Evolutionary conservation across 306 rosid species (phyloP), one percentile per base, ranked within the genome.

Genomic region (Sindora glabra): DNA sequence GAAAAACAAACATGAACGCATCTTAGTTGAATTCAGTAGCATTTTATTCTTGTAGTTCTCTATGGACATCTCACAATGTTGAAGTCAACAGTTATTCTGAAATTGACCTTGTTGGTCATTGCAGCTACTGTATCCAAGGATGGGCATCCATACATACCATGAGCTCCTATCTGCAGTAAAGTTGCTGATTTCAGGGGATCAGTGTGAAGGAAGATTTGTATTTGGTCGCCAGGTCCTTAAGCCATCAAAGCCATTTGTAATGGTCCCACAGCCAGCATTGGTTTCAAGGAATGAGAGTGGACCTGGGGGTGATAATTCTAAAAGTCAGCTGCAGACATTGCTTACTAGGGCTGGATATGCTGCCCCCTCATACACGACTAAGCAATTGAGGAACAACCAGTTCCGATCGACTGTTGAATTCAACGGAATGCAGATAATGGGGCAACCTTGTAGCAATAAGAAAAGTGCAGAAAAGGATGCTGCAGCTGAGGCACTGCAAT

Each of bases 401-500:
- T 94, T 84, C 70, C 80, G 56, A 49, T 72, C 95, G 21, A 62
- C 83, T 0, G 97, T 86, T 8, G 95, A 86, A 68, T 84, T 86
- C 49, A 89, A 80, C 5, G 97, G 95, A 64, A 65, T 82, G 86
- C 83, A 86, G 56, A 68, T 84, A 44, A 80, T 74, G 85, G 97
- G 99, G 30, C 90, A 84, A 39, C 95, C 94, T 19, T 89, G 90
- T 72, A 80, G 55, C 59, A 89, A 89, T 79, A 94, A 94, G 76
- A 92, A 92, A 73, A 86, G 77, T 57, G 99, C 97, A 10, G 95
- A 94, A 74, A 89, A 94, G 68, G 99, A 89, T 73, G 97, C 97
- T 6, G 97, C 95, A 21, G 90, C 97, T 37, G 94, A 84, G 80
- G 97, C 97, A 15, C 75, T 94, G 56, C 90, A 89, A 65, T 86